Percentiles rank a stretch among this genome's conserved stretches.
Conservation (phyloP, 257 asterid species). For the Osmanthus fragrans region DNA sequence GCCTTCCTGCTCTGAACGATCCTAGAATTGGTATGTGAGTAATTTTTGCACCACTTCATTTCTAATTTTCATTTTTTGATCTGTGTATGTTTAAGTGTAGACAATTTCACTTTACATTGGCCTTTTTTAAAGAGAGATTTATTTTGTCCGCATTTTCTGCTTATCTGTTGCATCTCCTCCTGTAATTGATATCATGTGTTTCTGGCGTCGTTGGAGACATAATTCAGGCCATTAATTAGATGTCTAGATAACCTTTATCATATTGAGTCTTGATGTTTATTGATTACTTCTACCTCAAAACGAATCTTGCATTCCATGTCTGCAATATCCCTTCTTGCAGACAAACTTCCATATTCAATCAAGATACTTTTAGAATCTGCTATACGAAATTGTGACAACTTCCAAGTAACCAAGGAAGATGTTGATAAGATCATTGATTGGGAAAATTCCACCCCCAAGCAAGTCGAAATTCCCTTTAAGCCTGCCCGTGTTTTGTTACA, state of each 20-base stretch:
- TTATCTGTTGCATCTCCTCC: not conserved
- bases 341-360: constrained; percentile 76
- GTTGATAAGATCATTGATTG: constrained; percentile 85
- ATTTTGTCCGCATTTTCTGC: not conserved
- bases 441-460: constrained; percentile 79
- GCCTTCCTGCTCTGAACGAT: constrained; percentile 86
- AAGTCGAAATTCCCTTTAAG: constrained; percentile 89
- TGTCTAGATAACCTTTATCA: not conserved
- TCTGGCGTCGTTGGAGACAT: not conserved
- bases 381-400: constrained; percentile 82
- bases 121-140: not conserved
- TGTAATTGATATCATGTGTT: not conserved
- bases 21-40: constrained; percentile 73
- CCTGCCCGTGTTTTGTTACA: constrained; percentile 92
- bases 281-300: not conserved
- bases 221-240: not conserved
- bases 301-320: not conserved
- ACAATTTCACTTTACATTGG: not conserved
- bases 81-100: not conserved
- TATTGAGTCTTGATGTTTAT: constrained; percentile 1
- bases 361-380: constrained; percentile 81
- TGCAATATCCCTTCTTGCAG: constrained; percentile 37
- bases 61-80: not conserved
- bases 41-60: not conserved
- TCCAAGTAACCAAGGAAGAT: constrained; percentile 80